These are phyloP conservation scores for Puccinia triticina DNA, from an alignment of 1,284 basidiomycete species.

Conservation along the genomic window DNA sequence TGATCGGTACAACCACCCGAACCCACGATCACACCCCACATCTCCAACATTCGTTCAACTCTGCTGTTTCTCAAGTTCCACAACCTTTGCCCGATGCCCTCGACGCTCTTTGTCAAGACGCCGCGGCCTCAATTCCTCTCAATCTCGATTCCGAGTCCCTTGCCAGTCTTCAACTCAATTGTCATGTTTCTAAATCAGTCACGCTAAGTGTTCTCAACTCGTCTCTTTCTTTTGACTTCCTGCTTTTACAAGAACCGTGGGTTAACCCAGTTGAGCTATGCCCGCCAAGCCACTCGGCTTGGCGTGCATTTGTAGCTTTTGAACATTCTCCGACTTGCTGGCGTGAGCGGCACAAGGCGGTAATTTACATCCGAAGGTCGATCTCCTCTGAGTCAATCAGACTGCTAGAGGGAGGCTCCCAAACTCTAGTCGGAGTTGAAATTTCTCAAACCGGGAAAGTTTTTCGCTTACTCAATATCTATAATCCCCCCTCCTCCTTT, in stretches of 20 bases:
- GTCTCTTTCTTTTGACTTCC: background rate
- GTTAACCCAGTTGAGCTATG: background rate
- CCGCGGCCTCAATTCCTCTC: background rate
- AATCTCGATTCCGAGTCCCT: background rate
- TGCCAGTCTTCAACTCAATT: background rate
- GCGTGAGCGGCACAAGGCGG: background rate
- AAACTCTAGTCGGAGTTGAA: background rate
- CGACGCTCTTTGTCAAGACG: too few species aligned
- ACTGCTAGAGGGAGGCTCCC: background rate
- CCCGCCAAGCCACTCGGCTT: background rate
- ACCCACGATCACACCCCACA: too few species aligned
- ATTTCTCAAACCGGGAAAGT: background rate
- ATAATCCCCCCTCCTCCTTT: conserved; percentile 13
- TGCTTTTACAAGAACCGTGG: too few species aligned
- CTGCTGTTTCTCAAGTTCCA: too few species aligned
- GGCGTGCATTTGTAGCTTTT: background rate
- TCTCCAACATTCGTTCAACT: too few species aligned
- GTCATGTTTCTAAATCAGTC: background rate
- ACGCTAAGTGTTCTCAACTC: background rate
- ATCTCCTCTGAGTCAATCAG: background rate
- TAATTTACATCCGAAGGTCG: background rate
- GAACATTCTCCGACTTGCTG: background rate
- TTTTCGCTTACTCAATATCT: background rate
- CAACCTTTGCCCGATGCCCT: too few species aligned
- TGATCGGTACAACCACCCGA: background rate